Percentiles rank a stretch among this genome's conserved stretches.
Evolutionary conservation across 2,329 filamentous ascomycete species (phyloP).

Genomic region (Coniochaeta sp.): DNA sequence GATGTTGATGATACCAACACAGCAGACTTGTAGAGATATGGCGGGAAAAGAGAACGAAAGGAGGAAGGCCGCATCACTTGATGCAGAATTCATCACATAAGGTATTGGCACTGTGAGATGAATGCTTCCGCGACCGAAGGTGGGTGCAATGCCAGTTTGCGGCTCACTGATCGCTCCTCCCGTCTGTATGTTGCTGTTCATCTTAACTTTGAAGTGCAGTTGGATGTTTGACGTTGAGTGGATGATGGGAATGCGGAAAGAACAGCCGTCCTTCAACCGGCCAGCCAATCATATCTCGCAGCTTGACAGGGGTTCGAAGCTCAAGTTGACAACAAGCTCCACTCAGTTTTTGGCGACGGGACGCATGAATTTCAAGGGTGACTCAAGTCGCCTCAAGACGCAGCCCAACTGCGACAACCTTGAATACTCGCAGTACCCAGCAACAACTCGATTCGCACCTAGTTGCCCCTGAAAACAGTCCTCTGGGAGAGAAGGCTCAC

Average conservation of each 20-base stretch:
- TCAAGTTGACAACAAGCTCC: background rate
- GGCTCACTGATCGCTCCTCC: too few relatives aligned
- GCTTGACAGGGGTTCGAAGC: background rate
- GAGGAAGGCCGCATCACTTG: background rate
- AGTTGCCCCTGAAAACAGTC: background rate
- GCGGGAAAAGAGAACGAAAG: background rate
- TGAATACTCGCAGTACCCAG: conserved; percentile 4
- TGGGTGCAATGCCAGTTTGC: too few relatives aligned
- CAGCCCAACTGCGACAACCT: background rate
- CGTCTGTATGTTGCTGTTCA: too few relatives aligned
- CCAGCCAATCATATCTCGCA: background rate
- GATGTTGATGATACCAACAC: background rate
- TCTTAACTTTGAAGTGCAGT: too few relatives aligned
- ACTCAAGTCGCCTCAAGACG: conserved; percentile 2
- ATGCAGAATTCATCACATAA: too few relatives aligned
- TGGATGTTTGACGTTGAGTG: background rate
- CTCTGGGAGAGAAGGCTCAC: conserved; percentile 5
- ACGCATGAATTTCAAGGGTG: conserved; percentile 1
- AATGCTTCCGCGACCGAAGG: too few relatives aligned
- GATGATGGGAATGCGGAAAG: too few relatives aligned
- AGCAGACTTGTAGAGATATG: background rate
- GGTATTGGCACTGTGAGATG: too few relatives aligned
- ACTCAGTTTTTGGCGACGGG: conserved; percentile 1
- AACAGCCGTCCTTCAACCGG: background rate
- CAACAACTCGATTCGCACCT: conserved; percentile 9